Evolutionary conservation across 345 rosid species (phyloP).

Genomic region (Eucalyptus sp.): DNA sequence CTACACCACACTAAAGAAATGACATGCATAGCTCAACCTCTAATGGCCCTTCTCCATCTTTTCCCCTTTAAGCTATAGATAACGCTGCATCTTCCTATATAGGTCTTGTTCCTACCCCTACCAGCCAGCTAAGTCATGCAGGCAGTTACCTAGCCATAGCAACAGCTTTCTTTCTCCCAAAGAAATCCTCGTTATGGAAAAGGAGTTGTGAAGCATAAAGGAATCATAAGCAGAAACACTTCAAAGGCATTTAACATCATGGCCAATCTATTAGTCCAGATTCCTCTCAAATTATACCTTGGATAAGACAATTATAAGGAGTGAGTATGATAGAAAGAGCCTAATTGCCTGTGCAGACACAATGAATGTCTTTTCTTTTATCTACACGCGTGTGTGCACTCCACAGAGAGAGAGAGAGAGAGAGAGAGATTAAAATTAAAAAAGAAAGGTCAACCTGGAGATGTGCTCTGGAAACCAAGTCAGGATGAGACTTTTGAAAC

Average conservation of each 20-base stretch:
- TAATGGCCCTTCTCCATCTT: background rate
- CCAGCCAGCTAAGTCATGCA: background rate
- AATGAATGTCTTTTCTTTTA: background rate
- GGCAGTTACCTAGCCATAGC: background rate
- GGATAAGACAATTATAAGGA: background rate
- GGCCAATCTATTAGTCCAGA: background rate
- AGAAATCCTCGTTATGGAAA: background rate
- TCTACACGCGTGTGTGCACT: background rate
- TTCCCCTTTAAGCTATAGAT: background rate
- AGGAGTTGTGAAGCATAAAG: background rate
- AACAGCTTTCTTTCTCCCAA: background rate
- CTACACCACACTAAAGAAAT: background rate
- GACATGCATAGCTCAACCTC: background rate
- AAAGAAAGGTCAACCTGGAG: slow-evolving; percentile 54
- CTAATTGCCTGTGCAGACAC: background rate
- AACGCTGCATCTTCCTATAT: background rate
- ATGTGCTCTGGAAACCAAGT: slow-evolving; percentile 91
- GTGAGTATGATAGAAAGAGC: background rate
- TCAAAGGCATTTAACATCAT: background rate
- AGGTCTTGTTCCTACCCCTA: background rate
- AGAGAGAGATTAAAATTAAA: background rate
- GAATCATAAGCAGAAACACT: background rate
- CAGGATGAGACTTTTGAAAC: slow-evolving; percentile 88
- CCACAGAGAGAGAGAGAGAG: background rate
- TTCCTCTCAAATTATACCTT: background rate